A percentile compares a stretch with the other conserved stretches of the same genome.
phyloP scores from a whole-genome alignment of 768 basidiomycete species.

The Gymnopilus dilepis region DNA sequence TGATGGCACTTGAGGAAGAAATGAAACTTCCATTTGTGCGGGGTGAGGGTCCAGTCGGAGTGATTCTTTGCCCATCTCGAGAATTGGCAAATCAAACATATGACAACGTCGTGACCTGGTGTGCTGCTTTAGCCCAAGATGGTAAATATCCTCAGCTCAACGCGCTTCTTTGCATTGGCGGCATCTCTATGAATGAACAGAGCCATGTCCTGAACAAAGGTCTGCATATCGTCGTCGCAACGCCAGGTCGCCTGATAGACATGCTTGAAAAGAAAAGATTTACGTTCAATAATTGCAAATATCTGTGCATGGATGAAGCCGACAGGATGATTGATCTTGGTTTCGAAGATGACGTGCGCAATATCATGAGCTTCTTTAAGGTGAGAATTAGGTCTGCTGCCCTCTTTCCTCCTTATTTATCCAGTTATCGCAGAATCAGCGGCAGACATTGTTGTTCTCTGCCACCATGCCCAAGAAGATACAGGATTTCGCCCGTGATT shows the following conservation, averaged over 20 bases:
- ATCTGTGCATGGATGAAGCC: slow-evolving; percentile 98
- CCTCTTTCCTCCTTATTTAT: slow-evolving; percentile 5
- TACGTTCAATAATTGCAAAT: slow-evolving; percentile 93
- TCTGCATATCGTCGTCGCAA: slow-evolving; percentile 94
- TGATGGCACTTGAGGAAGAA: slow-evolving; percentile 96
- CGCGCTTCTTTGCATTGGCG: slow-evolving; percentile 92
- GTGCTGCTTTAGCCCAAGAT: slow-evolving; percentile 76
- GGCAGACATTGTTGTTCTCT: slow-evolving; percentile 96
- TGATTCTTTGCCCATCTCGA: slow-evolving; percentile 95
- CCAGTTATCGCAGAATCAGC: slow-evolving; percentile 69
- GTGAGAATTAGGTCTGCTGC: slow-evolving; percentile 43
- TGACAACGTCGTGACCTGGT: slow-evolving; percentile 92
- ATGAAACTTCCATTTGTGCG: slow-evolving; percentile 85
- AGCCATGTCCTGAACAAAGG: slow-evolving; percentile 89
- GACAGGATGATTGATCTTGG: slow-evolving; percentile 99
- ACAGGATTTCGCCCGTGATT: slow-evolving; percentile 97
- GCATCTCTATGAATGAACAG: slow-evolving; percentile 99
- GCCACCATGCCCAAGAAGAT: slow-evolving; percentile 99
- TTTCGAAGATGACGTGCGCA: slow-evolving; percentile 98
- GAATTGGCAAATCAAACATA: slow-evolving; percentile 97
- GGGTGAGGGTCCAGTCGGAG: slow-evolving; percentile 97
- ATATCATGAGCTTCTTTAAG: slow-evolving; percentile 99
- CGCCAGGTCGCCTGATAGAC: slow-evolving; percentile 95
- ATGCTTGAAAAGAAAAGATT: slow-evolving; percentile 97
- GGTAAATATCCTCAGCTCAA: slow-evolving; percentile 86